Evolutionary conservation across 2,329 filamentous ascomycete genomes (phyloP).

Genomic region (Diaporthe sp.): DNA sequence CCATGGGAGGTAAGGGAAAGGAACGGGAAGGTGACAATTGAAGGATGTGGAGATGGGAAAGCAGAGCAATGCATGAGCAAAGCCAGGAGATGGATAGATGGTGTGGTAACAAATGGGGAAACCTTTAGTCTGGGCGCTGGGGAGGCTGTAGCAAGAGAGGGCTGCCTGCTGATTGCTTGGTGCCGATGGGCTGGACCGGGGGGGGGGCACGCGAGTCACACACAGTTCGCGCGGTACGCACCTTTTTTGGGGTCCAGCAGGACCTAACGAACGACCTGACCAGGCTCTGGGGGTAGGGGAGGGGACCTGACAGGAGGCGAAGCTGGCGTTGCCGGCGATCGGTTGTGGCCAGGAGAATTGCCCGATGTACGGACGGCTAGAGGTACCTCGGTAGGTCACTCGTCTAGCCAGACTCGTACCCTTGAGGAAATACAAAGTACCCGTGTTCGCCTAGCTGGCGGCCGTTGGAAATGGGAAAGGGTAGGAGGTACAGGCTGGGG

Average conservation of each 20-base stretch:
- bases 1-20: conserved; percentile 7
- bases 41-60: conserved; percentile 34
- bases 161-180: conserved; percentile 28
- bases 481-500: not conserved
- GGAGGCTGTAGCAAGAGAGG: conserved; percentile 17
- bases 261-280: conserved; percentile 28
- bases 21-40: conserved; percentile 20
- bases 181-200: conserved; percentile 25
- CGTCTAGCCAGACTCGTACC: conserved; percentile 8
- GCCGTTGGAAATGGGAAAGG: not conserved
- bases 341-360: conserved; percentile 26
- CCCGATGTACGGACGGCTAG: conserved; percentile 14
- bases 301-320: conserved; percentile 19
- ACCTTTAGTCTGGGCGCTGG: conserved; percentile 31
- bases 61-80: conserved; percentile 4
- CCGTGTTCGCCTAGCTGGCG: conserved; percentile 27
- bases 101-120: conserved; percentile 28
- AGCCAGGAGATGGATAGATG: conserved; percentile 23
- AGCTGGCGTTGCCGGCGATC: conserved; percentile 31
- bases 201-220: conserved; percentile 33
- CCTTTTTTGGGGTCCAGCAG: conserved; percentile 32
- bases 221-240: conserved; percentile 31
- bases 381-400: not conserved
- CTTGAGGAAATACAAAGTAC: conserved; percentile 9
- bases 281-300: not conserved